Evolutionary conservation across 2,329 filamentous ascomycete genomes (phyloP), one percentile per base, ranked within the genome.

Genomic region (Cladobotryum mycophilum): DNA sequence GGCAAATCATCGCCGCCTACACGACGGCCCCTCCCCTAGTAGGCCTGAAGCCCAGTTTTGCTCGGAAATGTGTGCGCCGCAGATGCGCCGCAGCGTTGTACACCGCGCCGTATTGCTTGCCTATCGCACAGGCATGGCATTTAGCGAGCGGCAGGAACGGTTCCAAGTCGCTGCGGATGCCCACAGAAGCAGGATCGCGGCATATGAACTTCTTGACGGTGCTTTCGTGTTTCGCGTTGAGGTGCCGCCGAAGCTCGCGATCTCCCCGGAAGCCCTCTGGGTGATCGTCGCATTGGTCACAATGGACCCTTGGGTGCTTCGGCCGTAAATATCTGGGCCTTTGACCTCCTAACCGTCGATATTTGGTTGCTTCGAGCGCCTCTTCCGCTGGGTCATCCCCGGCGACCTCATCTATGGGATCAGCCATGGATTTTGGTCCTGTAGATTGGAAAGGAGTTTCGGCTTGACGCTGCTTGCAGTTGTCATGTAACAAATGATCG

Each of bases 51-150:
- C n/a, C 63, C 2, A 70, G 64, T 67, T 80, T 81, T 47, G 75
- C 85, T 62, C 86, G 88, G 75, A 96, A 97, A 66, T 97, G 92
- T 0, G 86, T 86, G 46, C 92, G 84, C 40, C 91, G 81, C 9
- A 97, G 78, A 65, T 97, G 92, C 0, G 90, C 92, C 0, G 90
- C 90, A 1, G 91, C 92, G 61, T 97, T 97, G 71, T 97, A 96
- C 70, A 96, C 93, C 14, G 88, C 88, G 3, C 87, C 87, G 60
- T 97, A 97, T 52, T 81, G 79, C 73, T 96, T 96, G 49, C 78
- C 72, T 41, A 78, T 78, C 45, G 77, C 78, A 67, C 92, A 97
- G 45, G 87, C 81, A 68, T 95, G 95, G 79, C 91, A 96, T 58
- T 86, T 86, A 45, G 76, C 74, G 33, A 97, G 78, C 40, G 90